Conservation (phyloP, 805 yeast species). For the Starmerella khaoyaiensis region DNA sequence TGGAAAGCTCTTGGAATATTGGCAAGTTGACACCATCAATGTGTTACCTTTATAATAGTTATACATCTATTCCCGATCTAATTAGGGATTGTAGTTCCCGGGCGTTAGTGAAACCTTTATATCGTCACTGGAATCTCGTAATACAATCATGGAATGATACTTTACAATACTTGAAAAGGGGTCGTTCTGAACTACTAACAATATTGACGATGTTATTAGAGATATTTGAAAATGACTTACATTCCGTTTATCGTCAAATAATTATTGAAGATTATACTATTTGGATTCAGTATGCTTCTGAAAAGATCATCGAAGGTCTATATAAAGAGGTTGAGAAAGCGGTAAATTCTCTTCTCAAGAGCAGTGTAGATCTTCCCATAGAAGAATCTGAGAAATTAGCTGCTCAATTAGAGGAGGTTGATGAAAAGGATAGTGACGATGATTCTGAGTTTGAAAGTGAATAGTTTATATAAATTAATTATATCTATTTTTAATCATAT, state of each 20-base stretch:
- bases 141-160: slow-evolving; percentile 64
- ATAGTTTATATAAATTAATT: background rate
- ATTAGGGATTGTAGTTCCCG: slow-evolving; percentile 56
- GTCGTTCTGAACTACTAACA: slow-evolving; percentile 52
- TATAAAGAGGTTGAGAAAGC: slow-evolving; percentile 17
- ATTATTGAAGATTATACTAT: slow-evolving; percentile 21
- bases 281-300: slow-evolving; percentile 23
- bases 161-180: slow-evolving; percentile 48
- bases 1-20: slow-evolving; percentile 89
- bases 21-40: slow-evolving; percentile 79
- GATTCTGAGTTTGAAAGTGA: slow-evolving; percentile 1
- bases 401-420: background rate
- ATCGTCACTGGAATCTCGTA: slow-evolving; percentile 52
- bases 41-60: slow-evolving; percentile 46
- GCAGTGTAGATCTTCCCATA: slow-evolving; percentile 5
- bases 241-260: slow-evolving; percentile 19
- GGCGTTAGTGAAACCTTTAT: slow-evolving; percentile 67
- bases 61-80: slow-evolving; percentile 37
- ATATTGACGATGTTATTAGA: slow-evolving; percentile 51
- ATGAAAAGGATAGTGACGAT: slow-evolving; percentile 15
- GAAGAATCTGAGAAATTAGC: slow-evolving; percentile 1
- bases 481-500: background rate
- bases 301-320: slow-evolving; percentile 14
- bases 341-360: slow-evolving; percentile 6
- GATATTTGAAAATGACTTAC: slow-evolving; percentile 40